phyloP scores from a whole-genome alignment of 345 rosid species.

The Pugionium dolabratum region DNA sequence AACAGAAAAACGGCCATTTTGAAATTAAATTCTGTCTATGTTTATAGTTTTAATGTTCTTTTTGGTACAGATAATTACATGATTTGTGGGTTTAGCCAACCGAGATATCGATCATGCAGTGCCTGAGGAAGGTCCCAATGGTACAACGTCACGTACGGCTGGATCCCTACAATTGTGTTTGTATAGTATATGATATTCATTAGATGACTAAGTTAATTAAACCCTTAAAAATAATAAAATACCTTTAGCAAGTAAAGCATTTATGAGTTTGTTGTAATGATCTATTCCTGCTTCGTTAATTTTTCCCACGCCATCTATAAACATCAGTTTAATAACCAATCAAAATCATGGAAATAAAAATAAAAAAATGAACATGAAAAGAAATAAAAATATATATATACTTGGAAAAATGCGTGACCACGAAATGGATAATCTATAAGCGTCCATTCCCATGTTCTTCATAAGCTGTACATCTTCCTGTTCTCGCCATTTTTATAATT shows the following conservation, averaged over 20 bases:
- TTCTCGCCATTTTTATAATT: not conserved
- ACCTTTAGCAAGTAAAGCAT: conserved; percentile 83
- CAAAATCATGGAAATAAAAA: not conserved
- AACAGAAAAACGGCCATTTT: not conserved
- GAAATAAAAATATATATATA: conserved; percentile 32
- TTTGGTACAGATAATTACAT: conserved; percentile 46
- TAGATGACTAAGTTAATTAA: not conserved
- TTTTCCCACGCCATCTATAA: conserved; percentile 69
- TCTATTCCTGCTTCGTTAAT: conserved; percentile 91
- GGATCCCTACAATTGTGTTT: conserved; percentile 57
- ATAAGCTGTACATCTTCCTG: conserved; percentile 87
- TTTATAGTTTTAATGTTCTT: not conserved
- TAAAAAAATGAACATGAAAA: not conserved
- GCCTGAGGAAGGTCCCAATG: conserved; percentile 99
- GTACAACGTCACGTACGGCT: conserved; percentile 85
- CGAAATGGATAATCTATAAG: conserved; percentile 84
- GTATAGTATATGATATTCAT: not conserved
- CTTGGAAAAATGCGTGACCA: conserved; percentile 95
- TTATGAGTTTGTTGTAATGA: conserved; percentile 78
- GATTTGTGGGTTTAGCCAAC: conserved; percentile 77
- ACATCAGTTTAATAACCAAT: not conserved
- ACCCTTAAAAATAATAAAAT: not conserved
- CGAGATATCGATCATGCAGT: conserved; percentile 69
- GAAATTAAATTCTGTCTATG: not conserved
- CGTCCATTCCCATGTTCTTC: conserved; percentile 97